phyloP scores from a whole-genome alignment of 2,329 filamentous ascomycete species.

The Orbilia brochopaga region DNA sequence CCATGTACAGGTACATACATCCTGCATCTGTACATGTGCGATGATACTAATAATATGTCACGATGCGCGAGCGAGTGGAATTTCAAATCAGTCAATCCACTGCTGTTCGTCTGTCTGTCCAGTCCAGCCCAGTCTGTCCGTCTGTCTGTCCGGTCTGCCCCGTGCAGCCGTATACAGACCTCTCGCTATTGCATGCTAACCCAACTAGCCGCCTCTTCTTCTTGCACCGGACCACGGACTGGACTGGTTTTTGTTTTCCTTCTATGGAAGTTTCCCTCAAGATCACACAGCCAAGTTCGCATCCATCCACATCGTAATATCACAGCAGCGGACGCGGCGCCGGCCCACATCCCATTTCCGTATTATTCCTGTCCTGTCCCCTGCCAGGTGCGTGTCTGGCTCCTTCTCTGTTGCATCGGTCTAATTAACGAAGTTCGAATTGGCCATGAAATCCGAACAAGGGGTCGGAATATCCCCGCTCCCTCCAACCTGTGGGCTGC shows the following conservation, averaged over 20 bases:
- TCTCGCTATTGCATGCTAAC: not conserved
- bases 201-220: too few species aligned
- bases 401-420: slow-evolving; percentile 45
- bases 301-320: too few species aligned
- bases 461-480: slow-evolving; percentile 23
- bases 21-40: not conserved
- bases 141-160: too few species aligned
- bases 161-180: too few species aligned
- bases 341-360: slow-evolving; percentile 3
- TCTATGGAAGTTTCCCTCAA: too few species aligned
- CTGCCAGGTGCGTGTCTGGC: not conserved
- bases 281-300: too few species aligned
- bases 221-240: too few species aligned
- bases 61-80: not conserved
- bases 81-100: too few species aligned
- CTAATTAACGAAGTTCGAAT: slow-evolving; percentile 21
- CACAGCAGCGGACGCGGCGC: not conserved
- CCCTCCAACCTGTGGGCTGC: too few species aligned
- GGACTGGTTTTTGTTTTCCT: too few species aligned
- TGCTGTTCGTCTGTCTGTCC: too few species aligned
- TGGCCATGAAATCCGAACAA: not conserved
- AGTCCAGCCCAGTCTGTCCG: too few species aligned
- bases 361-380: not conserved
- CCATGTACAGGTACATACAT: not conserved
- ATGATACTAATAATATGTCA: slow-evolving; percentile 12